These are phyloP conservation scores for Cystobasidium tubakii DNA, from an alignment of 768 basidiomycete species.

Conservation along the genomic window DNA sequence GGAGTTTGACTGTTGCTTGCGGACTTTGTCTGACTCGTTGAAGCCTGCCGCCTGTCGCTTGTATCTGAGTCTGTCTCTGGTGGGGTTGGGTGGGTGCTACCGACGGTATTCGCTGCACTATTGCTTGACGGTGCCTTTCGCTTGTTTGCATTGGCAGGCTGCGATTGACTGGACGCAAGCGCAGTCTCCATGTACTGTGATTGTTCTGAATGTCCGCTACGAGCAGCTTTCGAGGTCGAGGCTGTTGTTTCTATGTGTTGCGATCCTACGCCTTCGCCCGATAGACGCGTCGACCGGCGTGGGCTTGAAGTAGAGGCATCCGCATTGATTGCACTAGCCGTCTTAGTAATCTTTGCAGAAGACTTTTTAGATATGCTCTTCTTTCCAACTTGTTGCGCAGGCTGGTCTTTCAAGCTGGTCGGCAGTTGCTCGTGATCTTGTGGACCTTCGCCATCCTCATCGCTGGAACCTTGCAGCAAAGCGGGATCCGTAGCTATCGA, in stretches of 20 bases:
- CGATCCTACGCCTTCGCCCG: constrained; percentile 19
- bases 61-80: constrained; percentile 29
- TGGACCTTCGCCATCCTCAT: constrained; percentile 25
- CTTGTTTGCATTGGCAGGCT: not conserved
- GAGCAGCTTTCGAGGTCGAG: not conserved
- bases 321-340: not conserved
- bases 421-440: not conserved
- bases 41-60: not conserved
- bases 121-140: not conserved
- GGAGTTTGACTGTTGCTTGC: not conserved
- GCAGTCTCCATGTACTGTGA: not conserved
- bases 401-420: not conserved
- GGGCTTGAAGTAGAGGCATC: not conserved
- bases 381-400: not conserved
- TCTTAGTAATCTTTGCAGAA: not conserved
- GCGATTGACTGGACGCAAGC: not conserved
- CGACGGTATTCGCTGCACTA: not conserved
- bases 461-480: constrained; percentile 12
- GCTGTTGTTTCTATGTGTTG: not conserved
- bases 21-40: not conserved
- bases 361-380: not conserved
- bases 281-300: constrained; percentile 24
- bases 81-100: constrained; percentile 6
- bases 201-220: not conserved
- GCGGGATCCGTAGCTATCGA: not conserved